Evolutionary conservation across 768 basidiomycete genomes (phyloP).

Genomic region (Termitomyces sp.): DNA sequence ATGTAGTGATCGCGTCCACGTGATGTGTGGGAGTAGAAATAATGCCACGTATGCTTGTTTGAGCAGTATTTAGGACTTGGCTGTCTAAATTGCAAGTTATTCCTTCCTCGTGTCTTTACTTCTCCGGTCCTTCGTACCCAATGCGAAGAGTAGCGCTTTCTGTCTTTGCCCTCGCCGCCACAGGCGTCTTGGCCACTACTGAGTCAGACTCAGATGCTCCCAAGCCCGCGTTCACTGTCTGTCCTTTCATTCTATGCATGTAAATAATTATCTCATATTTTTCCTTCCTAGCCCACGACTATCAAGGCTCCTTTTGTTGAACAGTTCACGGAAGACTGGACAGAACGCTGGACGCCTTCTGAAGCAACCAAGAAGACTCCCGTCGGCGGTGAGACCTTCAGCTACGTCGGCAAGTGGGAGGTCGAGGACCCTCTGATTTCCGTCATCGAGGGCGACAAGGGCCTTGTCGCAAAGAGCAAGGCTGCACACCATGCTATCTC

Average conservation of each 20-base stretch:
- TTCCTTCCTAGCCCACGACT: slow-evolving; percentile 50
- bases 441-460: slow-evolving; percentile 80
- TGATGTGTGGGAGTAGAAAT: slow-evolving; percentile 32
- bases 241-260: slow-evolving; percentile 17
- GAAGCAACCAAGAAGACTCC: slow-evolving; percentile 98
- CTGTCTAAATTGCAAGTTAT: slow-evolving; percentile 21
- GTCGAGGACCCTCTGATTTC: slow-evolving; percentile 83
- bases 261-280: slow-evolving; percentile 11
- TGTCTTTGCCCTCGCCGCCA: slow-evolving; percentile 62
- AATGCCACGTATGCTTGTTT: slow-evolving; percentile 38
- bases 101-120: slow-evolving; percentile 30
- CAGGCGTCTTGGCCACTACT: slow-evolving; percentile 53
- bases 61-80: slow-evolving; percentile 30
- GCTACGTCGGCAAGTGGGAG: slow-evolving; percentile 95
- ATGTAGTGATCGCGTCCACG: slow-evolving; percentile 23
- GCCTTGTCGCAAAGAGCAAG: slow-evolving; percentile 93
- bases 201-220: slow-evolving; percentile 41
- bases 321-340: slow-evolving; percentile 92
- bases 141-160: slow-evolving; percentile 91
- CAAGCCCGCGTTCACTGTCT: slow-evolving; percentile 66
- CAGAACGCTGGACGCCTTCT: slow-evolving; percentile 91
- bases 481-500: slow-evolving; percentile 99
- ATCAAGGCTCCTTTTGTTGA: slow-evolving; percentile 91
- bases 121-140: slow-evolving; percentile 60
- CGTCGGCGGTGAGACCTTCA: slow-evolving; percentile 92